phyloP scores from a whole-genome alignment of 805 yeast species.

The Ogataea glucozyma region DNA sequence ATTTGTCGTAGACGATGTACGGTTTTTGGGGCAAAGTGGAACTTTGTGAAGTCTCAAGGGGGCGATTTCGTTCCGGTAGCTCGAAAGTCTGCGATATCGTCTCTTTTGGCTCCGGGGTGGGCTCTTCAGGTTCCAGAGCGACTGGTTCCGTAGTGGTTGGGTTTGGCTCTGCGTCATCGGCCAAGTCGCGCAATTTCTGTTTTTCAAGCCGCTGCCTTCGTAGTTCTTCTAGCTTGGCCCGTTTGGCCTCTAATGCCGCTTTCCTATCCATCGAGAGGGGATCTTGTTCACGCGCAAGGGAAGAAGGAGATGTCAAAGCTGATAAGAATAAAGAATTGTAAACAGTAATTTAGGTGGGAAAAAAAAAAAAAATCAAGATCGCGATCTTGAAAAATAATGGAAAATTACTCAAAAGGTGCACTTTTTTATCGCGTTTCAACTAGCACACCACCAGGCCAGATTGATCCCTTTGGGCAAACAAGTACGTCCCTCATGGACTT shows the following conservation, averaged over 20 bases:
- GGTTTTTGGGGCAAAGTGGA: background rate
- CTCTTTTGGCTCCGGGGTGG: slow-evolving; percentile 3
- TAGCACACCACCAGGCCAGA: background rate
- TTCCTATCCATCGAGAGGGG: slow-evolving; percentile 28
- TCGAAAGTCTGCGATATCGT: too few relatives aligned
- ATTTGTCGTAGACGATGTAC: slow-evolving; percentile 19
- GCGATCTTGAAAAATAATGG: too few relatives aligned
- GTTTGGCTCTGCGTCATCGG: background rate
- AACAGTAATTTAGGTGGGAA: too few relatives aligned
- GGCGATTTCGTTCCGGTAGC: too few relatives aligned
- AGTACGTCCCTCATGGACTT: slow-evolving; percentile 49
- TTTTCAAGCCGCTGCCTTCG: slow-evolving; percentile 45
- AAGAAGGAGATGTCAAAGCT: background rate
- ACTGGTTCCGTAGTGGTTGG: background rate
- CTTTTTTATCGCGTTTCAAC: background rate
- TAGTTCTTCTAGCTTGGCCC: slow-evolving; percentile 51
- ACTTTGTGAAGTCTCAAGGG: too few relatives aligned
- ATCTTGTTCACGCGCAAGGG: too few relatives aligned
- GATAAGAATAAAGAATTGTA: background rate
- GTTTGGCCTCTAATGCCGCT: slow-evolving; percentile 48
- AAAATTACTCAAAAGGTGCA: background rate
- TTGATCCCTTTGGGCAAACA: background rate
- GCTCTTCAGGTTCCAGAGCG: background rate
- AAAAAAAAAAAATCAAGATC: too few relatives aligned
- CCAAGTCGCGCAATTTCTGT: slow-evolving; percentile 11